Evolutionary conservation across 2,329 filamentous ascomycete genomes (phyloP).

Genomic region (Stagonosporopsis cucurbitacearum): DNA sequence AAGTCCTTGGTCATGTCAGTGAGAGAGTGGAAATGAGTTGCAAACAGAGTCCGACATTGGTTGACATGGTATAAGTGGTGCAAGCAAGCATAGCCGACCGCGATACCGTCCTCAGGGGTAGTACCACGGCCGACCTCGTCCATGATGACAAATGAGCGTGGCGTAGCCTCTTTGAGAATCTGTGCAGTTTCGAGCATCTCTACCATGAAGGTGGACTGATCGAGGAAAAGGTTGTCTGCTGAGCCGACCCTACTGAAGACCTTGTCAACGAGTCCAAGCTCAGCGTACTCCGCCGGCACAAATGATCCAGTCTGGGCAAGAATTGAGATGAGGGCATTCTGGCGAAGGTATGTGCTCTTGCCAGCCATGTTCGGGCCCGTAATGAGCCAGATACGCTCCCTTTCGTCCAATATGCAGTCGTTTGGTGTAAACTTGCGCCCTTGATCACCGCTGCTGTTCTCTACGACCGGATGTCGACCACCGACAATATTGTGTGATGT

Average conservation of each 20-base stretch:
- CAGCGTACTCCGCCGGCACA: slow-evolving; percentile 85
- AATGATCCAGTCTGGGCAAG: slow-evolving; percentile 92
- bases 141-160: slow-evolving; percentile 90
- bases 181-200: slow-evolving; percentile 97
- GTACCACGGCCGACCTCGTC: slow-evolving; percentile 96
- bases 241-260: slow-evolving; percentile 88
- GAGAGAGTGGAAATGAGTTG: slow-evolving; percentile 90
- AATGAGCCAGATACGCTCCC: slow-evolving; percentile 72
- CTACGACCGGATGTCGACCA: slow-evolving; percentile 91
- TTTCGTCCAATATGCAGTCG: slow-evolving; percentile 82
- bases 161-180: slow-evolving; percentile 84
- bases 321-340: slow-evolving; percentile 93
- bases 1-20: slow-evolving; percentile 74
- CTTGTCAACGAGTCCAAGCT: slow-evolving; percentile 91
- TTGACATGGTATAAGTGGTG: slow-evolving; percentile 83
- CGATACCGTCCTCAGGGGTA: slow-evolving; percentile 88
- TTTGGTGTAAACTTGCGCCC: slow-evolving; percentile 85
- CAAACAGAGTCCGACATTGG: slow-evolving; percentile 82
- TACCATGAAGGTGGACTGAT: slow-evolving; percentile 99
- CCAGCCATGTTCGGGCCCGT: slow-evolving; percentile 97
- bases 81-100: slow-evolving; percentile 87
- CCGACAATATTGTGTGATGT: slow-evolving; percentile 78
- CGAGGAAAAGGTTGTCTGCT: slow-evolving; percentile 90
- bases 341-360: slow-evolving; percentile 93
- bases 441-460: slow-evolving; percentile 77